These are phyloP conservation scores for Chenopodium berlandieri DNA, from an alignment of 148 eudicot genomes.

Conservation along the genomic window DNA sequence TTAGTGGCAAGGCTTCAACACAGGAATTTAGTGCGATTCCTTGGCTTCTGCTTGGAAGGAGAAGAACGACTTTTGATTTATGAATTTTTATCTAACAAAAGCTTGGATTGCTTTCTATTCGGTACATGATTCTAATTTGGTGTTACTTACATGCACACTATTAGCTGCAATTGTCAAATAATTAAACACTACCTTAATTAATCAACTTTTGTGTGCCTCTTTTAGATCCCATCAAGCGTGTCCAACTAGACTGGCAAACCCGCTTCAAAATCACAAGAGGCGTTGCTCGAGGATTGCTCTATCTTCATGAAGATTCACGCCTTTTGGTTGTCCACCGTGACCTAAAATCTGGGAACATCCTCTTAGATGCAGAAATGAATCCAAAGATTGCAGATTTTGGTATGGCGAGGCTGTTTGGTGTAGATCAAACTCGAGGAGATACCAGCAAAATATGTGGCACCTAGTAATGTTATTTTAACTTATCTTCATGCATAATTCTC, in stretches of 20 bases:
- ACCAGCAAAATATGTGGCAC: conserved; percentile 54
- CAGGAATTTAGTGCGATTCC: conserved; percentile 41
- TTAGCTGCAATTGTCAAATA: too few species aligned
- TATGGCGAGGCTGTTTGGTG: conserved; percentile 46
- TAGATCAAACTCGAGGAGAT: conserved; percentile 47
- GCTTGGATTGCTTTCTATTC: conserved; percentile 44
- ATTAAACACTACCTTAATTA: too few species aligned
- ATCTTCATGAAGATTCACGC: conserved; percentile 63
- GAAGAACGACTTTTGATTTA: conserved; percentile 48
- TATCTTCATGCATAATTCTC: too few species aligned
- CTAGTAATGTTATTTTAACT: conserved; percentile 34
- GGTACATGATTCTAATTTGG: conserved; percentile 21
- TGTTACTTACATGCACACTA: neutral
- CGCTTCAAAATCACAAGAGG: conserved; percentile 55
- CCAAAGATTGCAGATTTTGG: conserved; percentile 26
- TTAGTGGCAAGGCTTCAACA: conserved; percentile 51
- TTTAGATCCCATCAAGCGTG: conserved; percentile 39
- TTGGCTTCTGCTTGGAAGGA: conserved; percentile 41
- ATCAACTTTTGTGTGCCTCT: too few species aligned
- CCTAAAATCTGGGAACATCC: conserved; percentile 48
- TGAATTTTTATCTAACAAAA: conserved; percentile 42
- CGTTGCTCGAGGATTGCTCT: conserved; percentile 50
- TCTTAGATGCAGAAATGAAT: neutral
- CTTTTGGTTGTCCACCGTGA: conserved; percentile 58
- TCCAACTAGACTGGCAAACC: conserved; percentile 43